Evolutionary conservation across 2,329 filamentous ascomycete species (phyloP), one percentile per base, ranked within the genome.

Genomic region (Sporothrix phasma): DNA sequence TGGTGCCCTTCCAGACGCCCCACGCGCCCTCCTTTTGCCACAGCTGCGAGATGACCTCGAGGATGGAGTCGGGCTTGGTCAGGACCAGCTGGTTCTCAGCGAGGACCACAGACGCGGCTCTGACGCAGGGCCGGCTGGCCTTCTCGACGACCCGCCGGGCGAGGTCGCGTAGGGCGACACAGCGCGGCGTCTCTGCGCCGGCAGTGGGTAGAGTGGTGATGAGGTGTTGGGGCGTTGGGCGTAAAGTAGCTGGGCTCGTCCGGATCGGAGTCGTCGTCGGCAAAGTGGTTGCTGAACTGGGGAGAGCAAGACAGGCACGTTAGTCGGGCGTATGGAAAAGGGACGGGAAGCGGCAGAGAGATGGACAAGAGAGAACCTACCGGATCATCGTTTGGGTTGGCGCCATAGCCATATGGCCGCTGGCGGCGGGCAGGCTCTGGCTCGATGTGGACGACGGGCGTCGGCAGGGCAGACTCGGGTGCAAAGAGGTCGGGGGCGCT

Each of bases 1-100:
- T 97, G 43, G 92, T 90, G 8, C 88, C 86, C 74, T 97, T 97
- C 92, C 93, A 99, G 5, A 97, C 87, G 4, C 94, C 94, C 81
- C 92, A 92, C 0, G 88, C 88, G 41, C 92, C 90, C 73, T 96
- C 93, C 69, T 89, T 93, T 56, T 88, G 83, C 90, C 94, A 97
- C 22, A 97, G 78, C 73, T 95, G 89, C 6, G 87, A 87, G 66
- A 99, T 84, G 2, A 94, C 90, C 69, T 96, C 91, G 70, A 92
- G 83, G 64, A 97, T 80, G 0, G 92, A 93, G 72, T 93, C 89
- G 11, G 89, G 80, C 65, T 87, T 86, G 68, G 87, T 87, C 22
- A 97, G 80, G 26, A 81, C 78, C 24, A 97, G 81, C 64, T 86
- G 86, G 73, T 92, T 83, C 58, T 77, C 68, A n/a, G 76, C 68